Base-by-base conservation (phyloP, 2,329 filamentous ascomycete genomes). In the Trichoderma hamatum region DNA sequence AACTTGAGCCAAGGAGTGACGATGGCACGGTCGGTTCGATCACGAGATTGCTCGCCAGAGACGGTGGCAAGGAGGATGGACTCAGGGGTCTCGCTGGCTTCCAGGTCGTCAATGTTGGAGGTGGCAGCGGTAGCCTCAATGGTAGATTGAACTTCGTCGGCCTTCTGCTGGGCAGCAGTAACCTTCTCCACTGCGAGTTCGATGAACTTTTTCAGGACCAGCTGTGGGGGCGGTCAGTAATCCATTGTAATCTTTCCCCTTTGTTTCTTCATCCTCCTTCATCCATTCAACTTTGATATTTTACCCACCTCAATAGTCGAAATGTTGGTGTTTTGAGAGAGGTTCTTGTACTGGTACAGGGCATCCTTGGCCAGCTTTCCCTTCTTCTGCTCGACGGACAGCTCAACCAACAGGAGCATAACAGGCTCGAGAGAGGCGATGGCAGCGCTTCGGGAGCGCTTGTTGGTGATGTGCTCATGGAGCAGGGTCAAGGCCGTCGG, bases 1-100 rank as follows among this genome's bases (percentile, higher is more conserved):
- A 99, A 99, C 85, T 99, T 99, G 78, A 99, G 89, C 96, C 96
- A 99, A 70, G 96, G 96, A 32, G 96, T 99, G 70, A 99, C 96
- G 76, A 99, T 96, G 78, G 96, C 96, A 76, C 96, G 91, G 84
- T 99, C 96, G 76, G 96, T 99, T 74, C 96, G 92, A 83, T 99
- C 96, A 79, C 93, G 91, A 71, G 95, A 97, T 83, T 98, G 95
- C 84, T 99, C 96, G 73, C 96, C 96, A 49, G 96, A 99, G 71
- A 99, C 96, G 66, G 96, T 99, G 72, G 96, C 96, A 58, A 99
- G 90, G 71, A 99, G 90, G 78, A 99, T 97, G 32, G 96, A 98
- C 84, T 99, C 96, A 72, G 96, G 96, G 14, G 96, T 99, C 84
- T 99, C 96, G 77, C 90, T 96, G 71, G 96, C 96, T 83, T 99